These are phyloP conservation scores for Phtheirospermum japonicum DNA, from an alignment of 257 asterid species.

Conservation along the genomic window DNA sequence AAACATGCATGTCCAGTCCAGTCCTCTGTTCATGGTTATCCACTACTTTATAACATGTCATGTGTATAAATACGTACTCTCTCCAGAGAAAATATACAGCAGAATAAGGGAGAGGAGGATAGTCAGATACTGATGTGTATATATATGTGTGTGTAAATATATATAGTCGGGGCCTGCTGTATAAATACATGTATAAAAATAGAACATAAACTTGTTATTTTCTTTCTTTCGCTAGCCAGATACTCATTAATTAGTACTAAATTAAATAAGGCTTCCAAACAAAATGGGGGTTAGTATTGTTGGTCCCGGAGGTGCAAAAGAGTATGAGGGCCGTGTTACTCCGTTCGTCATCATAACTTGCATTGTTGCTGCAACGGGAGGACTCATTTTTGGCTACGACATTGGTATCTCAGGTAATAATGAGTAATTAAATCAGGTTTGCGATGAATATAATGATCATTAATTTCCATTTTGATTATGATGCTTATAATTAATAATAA, in stretches of 20 bases:
- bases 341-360: conserved; percentile 41
- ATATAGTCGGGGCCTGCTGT: background rate
- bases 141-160: background rate
- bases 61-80: background rate
- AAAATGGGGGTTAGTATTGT: conserved; percentile 40
- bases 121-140: background rate
- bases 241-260: no score
- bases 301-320: conserved; percentile 4
- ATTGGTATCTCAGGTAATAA: conserved; percentile 51
- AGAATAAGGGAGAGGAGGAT: no score
- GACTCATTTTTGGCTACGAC: conserved; percentile 58
- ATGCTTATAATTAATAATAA: no score
- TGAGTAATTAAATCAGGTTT: no score
- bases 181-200: no score
- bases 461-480: no score
- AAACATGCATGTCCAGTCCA: background rate
- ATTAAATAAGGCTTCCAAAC: no score
- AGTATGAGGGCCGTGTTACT: conserved; percentile 44
- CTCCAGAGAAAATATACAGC: background rate
- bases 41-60: background rate
- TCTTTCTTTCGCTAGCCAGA: background rate
- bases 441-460: background rate
- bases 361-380: conserved; percentile 54
- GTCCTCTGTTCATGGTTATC: background rate
- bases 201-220: background rate